phyloP scores from a whole-genome alignment of 495 filamentous ascomycete genomes.

The Aspergillus heteromorphus region DNA sequence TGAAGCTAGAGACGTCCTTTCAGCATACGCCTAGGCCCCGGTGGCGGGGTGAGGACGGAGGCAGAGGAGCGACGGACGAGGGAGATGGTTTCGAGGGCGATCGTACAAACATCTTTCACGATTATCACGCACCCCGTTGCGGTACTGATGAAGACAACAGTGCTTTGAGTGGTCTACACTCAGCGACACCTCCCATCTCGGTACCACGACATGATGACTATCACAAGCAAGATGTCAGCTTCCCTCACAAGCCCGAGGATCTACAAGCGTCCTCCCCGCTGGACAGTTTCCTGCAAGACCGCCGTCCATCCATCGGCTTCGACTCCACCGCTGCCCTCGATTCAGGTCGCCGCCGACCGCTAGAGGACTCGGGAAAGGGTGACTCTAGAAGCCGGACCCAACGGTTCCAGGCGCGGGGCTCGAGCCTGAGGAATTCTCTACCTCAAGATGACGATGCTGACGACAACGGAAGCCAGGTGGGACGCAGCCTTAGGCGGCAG shows the following conservation, averaged over 20 bases:
- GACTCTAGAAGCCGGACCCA: constrained; percentile 22
- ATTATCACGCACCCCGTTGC: constrained; percentile 35
- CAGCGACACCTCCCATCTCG: constrained; percentile 42
- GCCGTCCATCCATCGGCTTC: constrained; percentile 40
- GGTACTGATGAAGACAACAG: constrained; percentile 45
- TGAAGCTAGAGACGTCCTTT: constrained; percentile 43
- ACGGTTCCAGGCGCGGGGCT: constrained; percentile 35
- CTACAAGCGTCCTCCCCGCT: constrained; percentile 36
- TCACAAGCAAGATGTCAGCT: constrained; percentile 19
- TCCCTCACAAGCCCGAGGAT: constrained; percentile 41
- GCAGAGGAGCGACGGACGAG: constrained; percentile 22
- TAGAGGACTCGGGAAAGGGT: constrained; percentile 37
- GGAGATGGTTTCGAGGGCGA: constrained; percentile 44
- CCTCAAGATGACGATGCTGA: constrained; percentile 29
- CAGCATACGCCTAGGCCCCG: constrained; percentile 17
- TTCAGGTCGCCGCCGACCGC: constrained; percentile 28
- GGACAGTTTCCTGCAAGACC: constrained; percentile 38
- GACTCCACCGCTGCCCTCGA: constrained; percentile 36
- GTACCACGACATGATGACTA: constrained; percentile 39
- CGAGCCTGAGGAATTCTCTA: constrained; percentile 36
- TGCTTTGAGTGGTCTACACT: constrained; percentile 41
- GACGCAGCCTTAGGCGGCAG: constrained; percentile 20
- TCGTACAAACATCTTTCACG: constrained; percentile 37
- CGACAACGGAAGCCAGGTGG: constrained; percentile 9
- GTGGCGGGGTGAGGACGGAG: constrained; percentile 24